A percentile compares a stretch with the other conserved stretches of the same genome.
phyloP scores from a whole-genome alignment of 345 rosid genomes.

The Eucalyptus virginea region DNA sequence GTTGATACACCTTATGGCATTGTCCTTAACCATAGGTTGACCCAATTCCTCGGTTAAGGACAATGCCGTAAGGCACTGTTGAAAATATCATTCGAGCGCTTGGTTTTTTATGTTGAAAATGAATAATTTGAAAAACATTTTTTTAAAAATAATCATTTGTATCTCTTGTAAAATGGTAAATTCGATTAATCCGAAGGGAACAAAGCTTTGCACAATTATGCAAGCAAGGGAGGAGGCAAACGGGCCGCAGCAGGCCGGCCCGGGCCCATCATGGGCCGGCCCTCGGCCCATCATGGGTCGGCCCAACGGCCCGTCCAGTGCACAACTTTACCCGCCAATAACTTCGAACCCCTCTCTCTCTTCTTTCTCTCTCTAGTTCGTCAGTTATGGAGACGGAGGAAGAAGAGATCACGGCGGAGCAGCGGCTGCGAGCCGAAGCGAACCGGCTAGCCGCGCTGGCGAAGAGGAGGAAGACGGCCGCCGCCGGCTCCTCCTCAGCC shows the following conservation, averaged over 20 bases:
- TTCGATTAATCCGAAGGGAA: not conserved
- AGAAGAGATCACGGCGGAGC: constrained; percentile 44
- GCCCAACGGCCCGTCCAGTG: not conserved
- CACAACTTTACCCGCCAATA: not conserved
- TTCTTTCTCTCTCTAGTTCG: not conserved
- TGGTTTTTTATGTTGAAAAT: too few species aligned
- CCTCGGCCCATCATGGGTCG: not conserved
- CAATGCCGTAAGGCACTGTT: rapidly evolving
- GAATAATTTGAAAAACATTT: too few species aligned
- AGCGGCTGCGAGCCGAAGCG: constrained; percentile 43
- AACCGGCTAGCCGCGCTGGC: constrained; percentile 42
- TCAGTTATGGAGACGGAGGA: not conserved
- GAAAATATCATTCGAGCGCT: too few species aligned
- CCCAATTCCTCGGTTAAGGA: rapidly evolving
- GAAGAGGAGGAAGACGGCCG: constrained; percentile 47
- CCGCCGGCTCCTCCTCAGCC: constrained; percentile 9
- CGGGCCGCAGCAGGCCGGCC: not conserved
- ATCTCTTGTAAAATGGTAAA: not conserved
- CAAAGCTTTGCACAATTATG: not conserved
- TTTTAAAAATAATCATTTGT: too few species aligned
- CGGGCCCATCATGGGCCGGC: not conserved
- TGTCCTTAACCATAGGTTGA: rapidly evolving
- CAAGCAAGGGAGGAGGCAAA: not conserved
- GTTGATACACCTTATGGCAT: rapidly evolving
- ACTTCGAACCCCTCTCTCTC: not conserved